A percentile compares a stretch with the other conserved stretches of the same genome.
These are phyloP conservation scores for Populus nigra DNA, from an alignment of 345 rosid genomes.

Conservation along the genomic window DNA sequence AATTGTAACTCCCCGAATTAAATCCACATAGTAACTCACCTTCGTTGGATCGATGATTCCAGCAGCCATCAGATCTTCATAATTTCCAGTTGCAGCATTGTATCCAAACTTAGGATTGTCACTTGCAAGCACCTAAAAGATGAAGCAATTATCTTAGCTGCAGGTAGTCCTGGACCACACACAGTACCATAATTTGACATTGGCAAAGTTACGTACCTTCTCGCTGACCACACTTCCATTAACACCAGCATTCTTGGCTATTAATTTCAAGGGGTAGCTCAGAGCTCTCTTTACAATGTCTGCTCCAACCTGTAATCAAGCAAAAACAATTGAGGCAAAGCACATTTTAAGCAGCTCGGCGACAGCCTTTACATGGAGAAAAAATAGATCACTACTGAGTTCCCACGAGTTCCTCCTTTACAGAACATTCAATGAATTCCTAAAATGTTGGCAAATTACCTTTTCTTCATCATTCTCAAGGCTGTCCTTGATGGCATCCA, in stretches of 20 bases:
- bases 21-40: conserved; percentile 18
- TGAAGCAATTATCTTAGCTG: neutral
- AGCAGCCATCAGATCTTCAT: conserved; percentile 94
- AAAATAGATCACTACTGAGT: neutral
- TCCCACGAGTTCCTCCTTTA: neutral
- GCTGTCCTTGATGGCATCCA: conserved; percentile 48
- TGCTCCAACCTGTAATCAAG: conserved; percentile 70
- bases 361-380: neutral
- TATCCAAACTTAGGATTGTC: conserved; percentile 68
- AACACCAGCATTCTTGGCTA: conserved; percentile 95
- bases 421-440: neutral
- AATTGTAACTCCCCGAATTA: too few species aligned
- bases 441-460: conserved; percentile 31
- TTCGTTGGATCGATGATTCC: conserved; percentile 97
- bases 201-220: conserved; percentile 36
- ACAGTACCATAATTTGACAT: neutral
- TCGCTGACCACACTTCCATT: conserved; percentile 95
- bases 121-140: conserved; percentile 62
- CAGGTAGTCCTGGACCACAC: neutral
- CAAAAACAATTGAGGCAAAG: neutral
- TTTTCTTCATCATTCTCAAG: conserved; percentile 88
- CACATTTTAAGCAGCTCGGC: neutral
- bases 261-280: conserved; percentile 83
- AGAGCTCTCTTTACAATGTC: conserved; percentile 88
- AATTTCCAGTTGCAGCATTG: conserved; percentile 95